Percentiles rank a stretch among this genome's conserved stretches.
Conservation (phyloP, 805 yeast species). For the Candida anglica region DNA sequence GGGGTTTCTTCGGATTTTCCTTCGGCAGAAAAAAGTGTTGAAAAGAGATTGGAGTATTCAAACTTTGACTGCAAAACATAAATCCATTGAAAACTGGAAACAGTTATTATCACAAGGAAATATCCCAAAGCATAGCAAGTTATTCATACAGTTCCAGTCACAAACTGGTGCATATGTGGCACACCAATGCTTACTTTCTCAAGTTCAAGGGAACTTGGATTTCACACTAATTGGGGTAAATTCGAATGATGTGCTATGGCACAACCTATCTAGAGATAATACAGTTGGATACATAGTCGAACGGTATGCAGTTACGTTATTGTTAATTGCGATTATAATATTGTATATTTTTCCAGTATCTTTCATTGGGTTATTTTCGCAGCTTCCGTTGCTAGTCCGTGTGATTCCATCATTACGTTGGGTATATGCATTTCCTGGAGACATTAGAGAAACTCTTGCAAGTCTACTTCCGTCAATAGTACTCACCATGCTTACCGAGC, state of each 20-base stretch:
- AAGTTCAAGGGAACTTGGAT: constrained; percentile 39
- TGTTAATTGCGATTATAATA: constrained; percentile 47
- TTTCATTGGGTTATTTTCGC: constrained; percentile 70
- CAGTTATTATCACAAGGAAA: constrained; percentile 12
- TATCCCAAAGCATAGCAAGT: constrained; percentile 33
- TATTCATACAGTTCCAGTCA: constrained; percentile 60
- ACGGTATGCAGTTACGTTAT: constrained; percentile 39
- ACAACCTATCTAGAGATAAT: constrained; percentile 43
- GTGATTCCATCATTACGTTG: constrained; percentile 59
- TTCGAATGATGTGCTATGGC: constrained; percentile 72
- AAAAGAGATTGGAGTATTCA: constrained; percentile 26
- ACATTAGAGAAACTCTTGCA: constrained; percentile 50
- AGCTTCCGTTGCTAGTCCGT: constrained; percentile 59
- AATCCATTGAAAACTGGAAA: constrained; percentile 17
- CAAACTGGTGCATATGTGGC: constrained; percentile 60
- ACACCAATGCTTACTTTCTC: constrained; percentile 51
- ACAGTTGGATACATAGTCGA: constrained; percentile 34
- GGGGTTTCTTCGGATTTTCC: constrained; percentile 23
- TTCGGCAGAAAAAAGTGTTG: constrained; percentile 15
- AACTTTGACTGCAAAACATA: constrained; percentile 11
- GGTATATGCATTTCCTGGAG: constrained; percentile 52
- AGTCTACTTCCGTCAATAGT: constrained; percentile 66
- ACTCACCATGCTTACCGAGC: constrained; percentile 58
- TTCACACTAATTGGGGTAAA: constrained; percentile 49
- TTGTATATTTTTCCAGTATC: constrained; percentile 83